Conservation (phyloP, 495 filamentous ascomycete species). For the Podospora tetraspora region DNA sequence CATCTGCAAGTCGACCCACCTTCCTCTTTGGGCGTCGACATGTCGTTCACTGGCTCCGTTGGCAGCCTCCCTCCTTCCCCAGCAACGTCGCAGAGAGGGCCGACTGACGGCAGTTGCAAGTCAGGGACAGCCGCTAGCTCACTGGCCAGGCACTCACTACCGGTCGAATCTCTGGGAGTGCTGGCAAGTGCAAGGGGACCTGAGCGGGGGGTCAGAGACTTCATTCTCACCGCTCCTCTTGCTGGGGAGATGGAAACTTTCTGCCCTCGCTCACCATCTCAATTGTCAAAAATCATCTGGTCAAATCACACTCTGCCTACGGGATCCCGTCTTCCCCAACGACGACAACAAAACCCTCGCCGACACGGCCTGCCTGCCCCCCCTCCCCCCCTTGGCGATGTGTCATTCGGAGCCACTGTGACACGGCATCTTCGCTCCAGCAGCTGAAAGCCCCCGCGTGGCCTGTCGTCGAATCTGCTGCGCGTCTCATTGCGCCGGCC, state of each 20-base stretch:
- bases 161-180: not conserved
- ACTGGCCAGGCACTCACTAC: not conserved
- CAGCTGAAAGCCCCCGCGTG: constrained; percentile 8
- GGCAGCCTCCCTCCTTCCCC: constrained; percentile 1
- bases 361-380: not conserved
- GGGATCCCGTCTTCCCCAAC: not conserved
- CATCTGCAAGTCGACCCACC: constrained; percentile 10
- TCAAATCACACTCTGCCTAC: not conserved
- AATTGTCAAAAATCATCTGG: not conserved
- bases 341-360: not conserved
- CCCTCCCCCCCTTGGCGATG: constrained; percentile 3
- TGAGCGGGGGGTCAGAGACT: not conserved
- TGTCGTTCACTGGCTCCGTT: constrained; percentile 7
- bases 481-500: constrained; percentile 9
- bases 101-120: constrained; percentile 8
- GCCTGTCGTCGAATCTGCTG: constrained; percentile 5
- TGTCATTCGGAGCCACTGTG: constrained; percentile 22
- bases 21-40: constrained; percentile 11
- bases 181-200: not conserved
- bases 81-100: constrained; percentile 3
- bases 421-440: constrained; percentile 15
- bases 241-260: not conserved
- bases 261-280: not conserved
- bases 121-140: constrained; percentile 5
- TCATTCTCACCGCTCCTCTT: not conserved